Percentiles rank a stretch among this genome's conserved stretches.
Conservation (phyloP, 1,284 basidiomycete genomes). For the Agroathelia rolfsii region DNA sequence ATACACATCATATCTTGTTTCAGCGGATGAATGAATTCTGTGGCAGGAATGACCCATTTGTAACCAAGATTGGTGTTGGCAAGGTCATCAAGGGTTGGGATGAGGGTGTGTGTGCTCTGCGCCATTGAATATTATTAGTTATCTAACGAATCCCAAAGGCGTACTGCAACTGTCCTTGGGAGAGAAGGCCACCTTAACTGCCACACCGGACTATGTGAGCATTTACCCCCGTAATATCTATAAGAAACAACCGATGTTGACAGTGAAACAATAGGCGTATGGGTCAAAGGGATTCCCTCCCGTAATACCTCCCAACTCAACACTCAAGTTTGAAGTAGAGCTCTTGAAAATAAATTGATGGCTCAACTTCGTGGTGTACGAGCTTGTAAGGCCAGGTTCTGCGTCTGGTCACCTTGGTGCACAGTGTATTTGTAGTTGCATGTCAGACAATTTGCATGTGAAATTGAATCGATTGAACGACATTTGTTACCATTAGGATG, state of each 20-base stretch:
- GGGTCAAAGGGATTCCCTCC: constrained; percentile 69
- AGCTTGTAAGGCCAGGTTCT: no score
- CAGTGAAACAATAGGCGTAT: constrained; percentile 41
- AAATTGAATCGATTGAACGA: no score
- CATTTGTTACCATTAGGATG: no score
- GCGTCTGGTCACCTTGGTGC: no score
- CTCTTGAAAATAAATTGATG: constrained; percentile 57
- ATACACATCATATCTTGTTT: not conserved
- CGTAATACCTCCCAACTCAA: constrained; percentile 71
- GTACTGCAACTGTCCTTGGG: constrained; percentile 71
- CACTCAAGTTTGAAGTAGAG: constrained; percentile 76
- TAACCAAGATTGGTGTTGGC: constrained; percentile 69
- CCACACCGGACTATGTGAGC: constrained; percentile 61
- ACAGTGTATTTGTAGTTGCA: no score
- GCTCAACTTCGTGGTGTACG: no score
- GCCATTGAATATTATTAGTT: constrained; percentile 14
- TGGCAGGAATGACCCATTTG: constrained; percentile 51
- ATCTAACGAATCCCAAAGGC: constrained; percentile 33
- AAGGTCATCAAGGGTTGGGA: constrained; percentile 89
- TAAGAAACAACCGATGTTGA: constrained; percentile 9
- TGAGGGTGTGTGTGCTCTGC: constrained; percentile 53
- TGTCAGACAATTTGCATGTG: no score
- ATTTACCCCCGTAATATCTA: constrained; percentile 4
- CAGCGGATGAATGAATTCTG: constrained; percentile 2
- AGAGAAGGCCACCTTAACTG: constrained; percentile 63